These are phyloP conservation scores for Verticillium dahliae DNA, from an alignment of 2,329 filamentous ascomycete genomes.

Conservation along the genomic window DNA sequence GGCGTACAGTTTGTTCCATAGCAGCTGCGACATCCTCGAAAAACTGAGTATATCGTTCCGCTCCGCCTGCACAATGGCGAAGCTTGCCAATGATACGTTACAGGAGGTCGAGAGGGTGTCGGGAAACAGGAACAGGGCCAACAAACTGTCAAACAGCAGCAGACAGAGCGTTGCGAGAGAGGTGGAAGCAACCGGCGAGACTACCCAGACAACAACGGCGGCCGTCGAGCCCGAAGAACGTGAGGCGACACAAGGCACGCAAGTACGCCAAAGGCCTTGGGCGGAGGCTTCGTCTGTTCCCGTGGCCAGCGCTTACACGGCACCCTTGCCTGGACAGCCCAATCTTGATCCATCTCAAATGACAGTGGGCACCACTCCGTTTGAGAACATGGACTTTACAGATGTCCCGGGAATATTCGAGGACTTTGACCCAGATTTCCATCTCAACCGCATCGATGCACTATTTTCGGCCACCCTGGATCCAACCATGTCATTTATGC, in stretches of 20 bases:
- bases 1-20: slow-evolving; percentile 12
- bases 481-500: not conserved
- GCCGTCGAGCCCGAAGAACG: not conserved
- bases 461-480: slow-evolving; percentile 4
- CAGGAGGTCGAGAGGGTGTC: slow-evolving; percentile 11
- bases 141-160: not conserved
- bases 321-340: not conserved
- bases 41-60: slow-evolving; percentile 12
- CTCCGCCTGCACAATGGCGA: slow-evolving; percentile 12
- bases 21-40: slow-evolving; percentile 12
- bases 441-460: slow-evolving; percentile 12
- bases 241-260: not conserved
- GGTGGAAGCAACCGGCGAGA: not conserved
- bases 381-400: not conserved
- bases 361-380: not conserved
- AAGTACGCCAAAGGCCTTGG: not conserved
- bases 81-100: slow-evolving; percentile 11
- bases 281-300: not conserved
- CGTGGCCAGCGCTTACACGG: not conserved
- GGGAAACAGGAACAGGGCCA: not conserved
- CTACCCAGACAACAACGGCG: not conserved
- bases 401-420: slow-evolving; percentile 9
- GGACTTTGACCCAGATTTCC: slow-evolving; percentile 13
- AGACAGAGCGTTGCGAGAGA: not conserved
- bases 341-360: not conserved